A percentile compares a stretch with the other conserved stretches of the same genome.
These are phyloP conservation scores for Ogataea sp. DNA, from an alignment of 805 yeast genomes.

Conservation along the genomic window DNA sequence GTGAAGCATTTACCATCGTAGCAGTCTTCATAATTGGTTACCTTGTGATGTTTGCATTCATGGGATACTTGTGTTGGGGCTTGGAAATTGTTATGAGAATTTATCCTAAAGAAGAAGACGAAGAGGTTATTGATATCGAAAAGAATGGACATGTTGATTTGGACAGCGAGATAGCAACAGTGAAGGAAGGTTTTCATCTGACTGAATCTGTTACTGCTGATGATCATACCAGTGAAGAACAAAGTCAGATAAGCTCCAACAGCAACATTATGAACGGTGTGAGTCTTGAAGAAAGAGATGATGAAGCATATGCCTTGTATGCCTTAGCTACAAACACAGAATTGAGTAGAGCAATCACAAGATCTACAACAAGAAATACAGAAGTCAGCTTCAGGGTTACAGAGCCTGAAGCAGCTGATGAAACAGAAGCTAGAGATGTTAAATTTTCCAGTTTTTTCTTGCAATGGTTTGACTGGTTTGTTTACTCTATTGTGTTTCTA, in stretches of 20 bases:
- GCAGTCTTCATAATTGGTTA: slow-evolving; percentile 68
- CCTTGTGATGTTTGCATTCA: slow-evolving; percentile 37
- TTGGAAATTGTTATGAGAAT: slow-evolving; percentile 28
- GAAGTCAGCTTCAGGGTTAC: not conserved
- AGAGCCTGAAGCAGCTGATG: not conserved
- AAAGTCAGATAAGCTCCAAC: too few species aligned
- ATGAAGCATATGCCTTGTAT: slow-evolving; percentile 22
- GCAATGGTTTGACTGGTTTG: slow-evolving; percentile 48
- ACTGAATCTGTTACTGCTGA: not conserved
- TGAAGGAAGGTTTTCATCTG: not conserved
- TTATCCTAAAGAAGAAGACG: slow-evolving; percentile 15
- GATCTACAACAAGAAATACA: slow-evolving; percentile 1
- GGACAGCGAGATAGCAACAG: not conserved
- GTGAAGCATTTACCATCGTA: slow-evolving; percentile 65
- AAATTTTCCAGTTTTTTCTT: slow-evolving; percentile 4
- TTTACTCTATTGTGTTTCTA: slow-evolving; percentile 39
- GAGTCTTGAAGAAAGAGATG: slow-evolving; percentile 6
- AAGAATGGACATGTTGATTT: not conserved
- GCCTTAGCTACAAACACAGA: slow-evolving; percentile 15
- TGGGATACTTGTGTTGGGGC: slow-evolving; percentile 39
- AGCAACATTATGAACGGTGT: not conserved
- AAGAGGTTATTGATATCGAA: slow-evolving; percentile 7
- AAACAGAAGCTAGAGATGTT: not conserved
- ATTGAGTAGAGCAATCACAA: slow-evolving; percentile 6
- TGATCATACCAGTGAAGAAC: slow-evolving; percentile 8